These are phyloP conservation scores for Eudorina sp. DNA, from an alignment of 139 green algal genomes.

Conservation along the genomic window DNA sequence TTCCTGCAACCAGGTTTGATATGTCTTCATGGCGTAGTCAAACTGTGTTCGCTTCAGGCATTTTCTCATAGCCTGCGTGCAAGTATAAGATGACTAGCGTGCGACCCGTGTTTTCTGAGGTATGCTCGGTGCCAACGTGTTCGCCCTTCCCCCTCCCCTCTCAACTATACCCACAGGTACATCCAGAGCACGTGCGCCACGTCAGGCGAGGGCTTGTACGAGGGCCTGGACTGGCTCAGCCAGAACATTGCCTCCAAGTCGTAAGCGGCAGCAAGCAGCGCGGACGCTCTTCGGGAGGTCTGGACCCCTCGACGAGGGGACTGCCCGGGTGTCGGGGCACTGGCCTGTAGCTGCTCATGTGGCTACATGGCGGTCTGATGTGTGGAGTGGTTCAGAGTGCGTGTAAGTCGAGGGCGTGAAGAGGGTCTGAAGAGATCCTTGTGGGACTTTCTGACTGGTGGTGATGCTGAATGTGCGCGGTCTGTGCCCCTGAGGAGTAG, in stretches of 20 bases:
- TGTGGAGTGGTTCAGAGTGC: neutral
- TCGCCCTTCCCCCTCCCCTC: no score
- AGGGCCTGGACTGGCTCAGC: constrained; percentile 93
- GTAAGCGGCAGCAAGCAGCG: neutral
- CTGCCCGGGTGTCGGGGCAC: neutral
- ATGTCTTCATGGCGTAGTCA: no score
- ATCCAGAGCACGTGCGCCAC: constrained; percentile 95
- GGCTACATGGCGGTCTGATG: neutral
- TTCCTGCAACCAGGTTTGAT: no score
- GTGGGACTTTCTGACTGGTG: neutral
- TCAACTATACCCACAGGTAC: constrained; percentile 78
- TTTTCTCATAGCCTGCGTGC: no score
- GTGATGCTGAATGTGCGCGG: neutral
- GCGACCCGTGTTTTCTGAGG: no score
- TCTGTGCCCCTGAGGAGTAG: neutral
- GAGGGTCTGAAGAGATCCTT: neutral
- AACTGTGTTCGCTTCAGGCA: no score
- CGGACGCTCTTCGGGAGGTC: no score
- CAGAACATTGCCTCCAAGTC: constrained; percentile 45
- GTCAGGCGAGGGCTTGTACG: constrained; percentile 94
- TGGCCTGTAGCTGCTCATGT: no score
- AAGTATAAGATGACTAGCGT: no score
- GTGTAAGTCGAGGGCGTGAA: neutral
- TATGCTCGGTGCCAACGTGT: no score
- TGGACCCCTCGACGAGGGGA: neutral